These are phyloP conservation scores for Pseudonitzschia delicatissima DNA, from an alignment of 108 stramenopile genomes.

Conservation along the genomic window DNA sequence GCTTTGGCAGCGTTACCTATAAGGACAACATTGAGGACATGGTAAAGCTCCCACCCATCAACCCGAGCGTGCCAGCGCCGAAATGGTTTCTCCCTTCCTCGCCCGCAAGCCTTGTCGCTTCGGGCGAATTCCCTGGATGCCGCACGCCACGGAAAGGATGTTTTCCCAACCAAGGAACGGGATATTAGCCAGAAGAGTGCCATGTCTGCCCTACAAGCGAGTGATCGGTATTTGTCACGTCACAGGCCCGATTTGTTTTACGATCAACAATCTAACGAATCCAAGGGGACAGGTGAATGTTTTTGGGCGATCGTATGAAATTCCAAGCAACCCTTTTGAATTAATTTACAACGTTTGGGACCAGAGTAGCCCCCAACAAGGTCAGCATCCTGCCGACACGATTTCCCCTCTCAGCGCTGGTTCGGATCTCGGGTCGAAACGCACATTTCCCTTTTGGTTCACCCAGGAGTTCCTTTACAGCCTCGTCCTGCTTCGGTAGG, in stretches of 20 bases:
- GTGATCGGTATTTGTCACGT: conserved; percentile 28
- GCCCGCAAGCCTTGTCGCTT: conserved; percentile 7
- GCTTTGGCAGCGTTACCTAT: not conserved
- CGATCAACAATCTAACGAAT: not conserved
- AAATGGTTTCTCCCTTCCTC: not conserved
- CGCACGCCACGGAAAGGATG: conserved; percentile 20
- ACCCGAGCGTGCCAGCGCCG: no score
- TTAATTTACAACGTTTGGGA: conserved; percentile 13
- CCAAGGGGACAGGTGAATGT: conserved; percentile 4
- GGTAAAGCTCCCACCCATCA: no score
- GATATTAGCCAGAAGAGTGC: conserved; percentile 5
- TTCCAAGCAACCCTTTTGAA: conserved; percentile 32
- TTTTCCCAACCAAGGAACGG: conserved; percentile 1
- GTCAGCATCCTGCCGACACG: not conserved
- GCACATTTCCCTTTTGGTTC: conserved; percentile 13
- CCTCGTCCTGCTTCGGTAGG: no score
- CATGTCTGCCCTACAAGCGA: conserved; percentile 20
- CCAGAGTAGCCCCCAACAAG: not conserved
- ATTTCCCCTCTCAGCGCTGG: not conserved
- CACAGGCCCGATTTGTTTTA: conserved; percentile 32
- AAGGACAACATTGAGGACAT: not conserved
- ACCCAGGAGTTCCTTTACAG: conserved; percentile 1
- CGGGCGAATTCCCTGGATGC: conserved; percentile 20
- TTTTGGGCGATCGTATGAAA: conserved; percentile 24
- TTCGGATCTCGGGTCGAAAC: not conserved